Evolutionary conservation across 1,284 basidiomycete species (phyloP), one percentile per base, ranked within the genome.

Genomic region (Erythrobasidium hasegawianum): DNA sequence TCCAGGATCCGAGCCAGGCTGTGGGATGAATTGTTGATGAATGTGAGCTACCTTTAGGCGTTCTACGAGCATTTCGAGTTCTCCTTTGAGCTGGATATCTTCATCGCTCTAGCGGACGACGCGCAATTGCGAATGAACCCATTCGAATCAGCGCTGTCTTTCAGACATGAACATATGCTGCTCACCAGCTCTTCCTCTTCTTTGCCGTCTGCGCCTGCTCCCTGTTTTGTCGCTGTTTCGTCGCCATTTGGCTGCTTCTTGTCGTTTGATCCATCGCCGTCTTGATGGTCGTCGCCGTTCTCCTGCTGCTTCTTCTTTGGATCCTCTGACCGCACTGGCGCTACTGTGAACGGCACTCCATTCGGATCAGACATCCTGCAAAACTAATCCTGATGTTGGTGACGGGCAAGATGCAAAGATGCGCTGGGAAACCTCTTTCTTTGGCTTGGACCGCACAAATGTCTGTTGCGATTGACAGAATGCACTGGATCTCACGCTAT

Each of bases 11-110:
- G 4, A 11, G 33, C 33, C 33, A 33, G 33, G 20, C 10, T 45
- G 22, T 14, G 14, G 18, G 57, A n/a, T 43, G 7, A 13, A 29
- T 11, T 26, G 24, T 3, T 18, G 38, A 22, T 33, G 20, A 22
- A 38, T 2, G 24, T 8, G 1, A 72, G 79, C 69, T 68, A 93
- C 94, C 81, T 90, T 91, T 68, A 99, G 78, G 54, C 96, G 85
- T 78, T 98, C 93, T 27, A 96, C 86, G 26, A 98, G 85, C 94
- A 98, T 96, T 77, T 98, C 96, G 38, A 99, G 83, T 80, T 98
- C 94, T 69, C 86, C 88, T 80, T 91, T 91, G 68, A 99, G 85
- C 76, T 95, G 90, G 39, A 88, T 81, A 77, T 98, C 96, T 78
- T 98, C 95, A 76, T 98, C 96, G 64, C 72, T 76, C 74, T 75